phyloP scores from a whole-genome alignment of 441 rosid genomes.

The Arabidopsis hybrid region DNA sequence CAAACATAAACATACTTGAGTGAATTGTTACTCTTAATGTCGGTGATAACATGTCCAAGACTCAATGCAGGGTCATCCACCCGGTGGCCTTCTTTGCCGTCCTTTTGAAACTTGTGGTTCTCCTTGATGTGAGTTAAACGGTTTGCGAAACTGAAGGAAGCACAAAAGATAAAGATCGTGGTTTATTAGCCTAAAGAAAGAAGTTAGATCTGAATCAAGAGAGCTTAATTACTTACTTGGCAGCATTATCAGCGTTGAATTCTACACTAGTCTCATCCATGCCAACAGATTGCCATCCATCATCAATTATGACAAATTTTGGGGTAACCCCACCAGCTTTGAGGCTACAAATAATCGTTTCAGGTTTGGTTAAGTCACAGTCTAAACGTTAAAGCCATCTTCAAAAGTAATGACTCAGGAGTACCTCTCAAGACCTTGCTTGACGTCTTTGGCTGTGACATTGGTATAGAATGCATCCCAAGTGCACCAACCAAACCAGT shows the following conservation, averaged over 20 bases:
- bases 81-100: slow-evolving; percentile 47
- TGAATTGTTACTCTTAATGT: slow-evolving; percentile 39
- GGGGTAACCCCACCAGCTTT: slow-evolving; percentile 67
- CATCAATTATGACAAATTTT: slow-evolving; percentile 69
- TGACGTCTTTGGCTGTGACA: slow-evolving; percentile 66
- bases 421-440: slow-evolving; percentile 77
- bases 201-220: neutral
- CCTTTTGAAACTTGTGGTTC: slow-evolving; percentile 62
- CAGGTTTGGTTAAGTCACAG: neutral
- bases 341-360: slow-evolving; percentile 51
- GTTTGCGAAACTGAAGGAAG: slow-evolving; percentile 58
- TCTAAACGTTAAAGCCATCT: neutral
- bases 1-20: slow-evolving; percentile 71
- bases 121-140: slow-evolving; percentile 70
- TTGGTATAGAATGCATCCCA: slow-evolving; percentile 81
- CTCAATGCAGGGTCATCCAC: slow-evolving; percentile 38
- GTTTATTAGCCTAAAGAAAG: neutral
- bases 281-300: slow-evolving; percentile 79
- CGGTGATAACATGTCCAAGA: slow-evolving; percentile 39
- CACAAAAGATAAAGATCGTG: neutral
- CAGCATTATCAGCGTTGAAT: slow-evolving; percentile 61
- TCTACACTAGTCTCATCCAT: slow-evolving; percentile 60
- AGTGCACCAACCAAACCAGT: slow-evolving; percentile 95
- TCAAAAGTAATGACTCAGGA: neutral
- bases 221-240: slow-evolving; percentile 55